These are phyloP conservation scores for Pythium insidiosum DNA, from an alignment of 352 stramenopile species.

Conservation along the genomic window DNA sequence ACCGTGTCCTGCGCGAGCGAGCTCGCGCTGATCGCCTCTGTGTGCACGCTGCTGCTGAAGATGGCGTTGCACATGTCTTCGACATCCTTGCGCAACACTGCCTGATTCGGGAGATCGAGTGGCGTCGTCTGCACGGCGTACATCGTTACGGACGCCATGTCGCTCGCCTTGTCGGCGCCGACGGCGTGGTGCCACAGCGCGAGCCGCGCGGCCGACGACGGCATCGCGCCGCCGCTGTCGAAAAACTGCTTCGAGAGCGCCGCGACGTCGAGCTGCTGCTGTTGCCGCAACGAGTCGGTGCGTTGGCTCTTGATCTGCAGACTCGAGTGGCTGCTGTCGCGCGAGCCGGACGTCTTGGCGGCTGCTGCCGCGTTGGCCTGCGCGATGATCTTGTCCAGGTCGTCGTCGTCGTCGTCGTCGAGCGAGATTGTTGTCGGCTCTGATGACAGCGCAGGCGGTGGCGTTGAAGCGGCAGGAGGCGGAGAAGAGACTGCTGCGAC, in stretches of 20 bases:
- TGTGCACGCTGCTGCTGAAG: slow-evolving; percentile 49
- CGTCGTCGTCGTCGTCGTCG: slow-evolving; percentile 38
- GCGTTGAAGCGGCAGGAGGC: too few species aligned
- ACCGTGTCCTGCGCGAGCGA: slow-evolving; percentile 18
- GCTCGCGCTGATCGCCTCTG: slow-evolving; percentile 11
- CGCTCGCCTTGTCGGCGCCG: slow-evolving; percentile 21
- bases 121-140: slow-evolving; percentile 63
- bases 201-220: slow-evolving; percentile 27
- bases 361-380: slow-evolving; percentile 27
- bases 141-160: slow-evolving; percentile 38
- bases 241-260: slow-evolving; percentile 22
- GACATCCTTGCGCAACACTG: slow-evolving; percentile 54
- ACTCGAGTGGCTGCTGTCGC: slow-evolving; percentile 48
- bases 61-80: slow-evolving; percentile 52
- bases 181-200: slow-evolving; percentile 50
- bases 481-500: too few species aligned
- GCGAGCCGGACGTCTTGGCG: slow-evolving; percentile 27
- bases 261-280: slow-evolving; percentile 22
- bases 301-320: slow-evolving; percentile 61
- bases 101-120: slow-evolving; percentile 41
- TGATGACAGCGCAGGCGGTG: neutral
- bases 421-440: slow-evolving; percentile 21
- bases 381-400: slow-evolving; percentile 54
- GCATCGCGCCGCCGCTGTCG: slow-evolving; percentile 25
- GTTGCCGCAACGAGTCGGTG: too few species aligned